Conservation (phyloP, 2,329 filamentous ascomycete species). For the Hymenoscyphus repandus region DNA sequence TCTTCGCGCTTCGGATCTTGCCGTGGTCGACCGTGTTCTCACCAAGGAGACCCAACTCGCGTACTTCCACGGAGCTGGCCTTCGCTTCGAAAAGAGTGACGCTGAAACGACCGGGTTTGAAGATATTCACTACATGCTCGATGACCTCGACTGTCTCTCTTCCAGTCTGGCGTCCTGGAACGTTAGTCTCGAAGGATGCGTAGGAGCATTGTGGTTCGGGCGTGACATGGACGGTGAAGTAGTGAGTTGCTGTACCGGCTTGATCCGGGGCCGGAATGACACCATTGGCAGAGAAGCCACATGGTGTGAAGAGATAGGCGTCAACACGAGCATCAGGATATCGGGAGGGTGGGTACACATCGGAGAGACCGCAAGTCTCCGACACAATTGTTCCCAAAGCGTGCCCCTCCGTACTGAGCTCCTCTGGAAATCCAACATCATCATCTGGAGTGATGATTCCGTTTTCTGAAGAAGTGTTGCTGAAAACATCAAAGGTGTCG, state of each 20-base stretch:
- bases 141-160: constrained; percentile 87
- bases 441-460: constrained; percentile 53
- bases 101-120: constrained; percentile 95
- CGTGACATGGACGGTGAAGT: constrained; percentile 98
- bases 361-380: constrained; percentile 79
- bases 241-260: constrained; percentile 56
- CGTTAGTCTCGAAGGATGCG: constrained; percentile 97
- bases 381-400: constrained; percentile 89
- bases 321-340: constrained; percentile 94
- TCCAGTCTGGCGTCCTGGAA: constrained; percentile 81
- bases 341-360: constrained; percentile 78
- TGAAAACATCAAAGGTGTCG: constrained; percentile 73
- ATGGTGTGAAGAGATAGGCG: constrained; percentile 93
- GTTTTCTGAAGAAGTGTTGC: constrained; percentile 61
- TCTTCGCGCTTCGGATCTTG: constrained; percentile 41
- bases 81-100: constrained; percentile 96
- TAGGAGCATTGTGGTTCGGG: constrained; percentile 97
- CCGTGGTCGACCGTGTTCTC: constrained; percentile 34
- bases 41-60: constrained; percentile 28
- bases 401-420: constrained; percentile 87
- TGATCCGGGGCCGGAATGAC: constrained; percentile 75
- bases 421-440: constrained; percentile 58
- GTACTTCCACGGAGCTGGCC: constrained; percentile 34
- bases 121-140: constrained; percentile 90
- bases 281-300: constrained; percentile 95